These are phyloP conservation scores for Phytophthora palmivora DNA, from an alignment of 352 stramenopile genomes.

Conservation along the genomic window DNA sequence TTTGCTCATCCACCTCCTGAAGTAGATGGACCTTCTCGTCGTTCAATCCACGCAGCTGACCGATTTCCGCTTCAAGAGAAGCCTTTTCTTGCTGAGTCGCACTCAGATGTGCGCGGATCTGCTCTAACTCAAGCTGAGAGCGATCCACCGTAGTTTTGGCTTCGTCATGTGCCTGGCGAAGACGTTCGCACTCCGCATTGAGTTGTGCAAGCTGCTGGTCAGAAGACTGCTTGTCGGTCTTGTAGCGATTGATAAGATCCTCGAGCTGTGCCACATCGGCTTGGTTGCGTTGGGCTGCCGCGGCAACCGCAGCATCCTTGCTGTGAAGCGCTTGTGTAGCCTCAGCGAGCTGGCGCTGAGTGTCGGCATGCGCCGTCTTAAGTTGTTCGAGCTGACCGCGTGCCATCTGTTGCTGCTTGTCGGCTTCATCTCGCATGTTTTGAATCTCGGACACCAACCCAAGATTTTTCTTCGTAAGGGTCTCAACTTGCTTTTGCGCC, in stretches of 20 bases:
- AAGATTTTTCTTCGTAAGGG: conserved; percentile 72
- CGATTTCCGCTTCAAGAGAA: conserved; percentile 42
- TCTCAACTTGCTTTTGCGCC: conserved; percentile 58
- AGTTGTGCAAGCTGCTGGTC: conserved; percentile 36
- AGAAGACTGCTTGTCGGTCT: conserved; percentile 29
- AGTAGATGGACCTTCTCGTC: conserved; percentile 54
- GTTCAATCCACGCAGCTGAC: conserved; percentile 45
- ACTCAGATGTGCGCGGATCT: conserved; percentile 44
- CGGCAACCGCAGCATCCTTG: conserved; percentile 50
- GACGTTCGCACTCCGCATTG: conserved; percentile 36
- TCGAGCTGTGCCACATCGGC: conserved; percentile 38
- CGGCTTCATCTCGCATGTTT: conserved; percentile 50
- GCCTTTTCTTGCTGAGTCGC: conserved; percentile 51
- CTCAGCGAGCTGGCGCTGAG: conserved; percentile 46
- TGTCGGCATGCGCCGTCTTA: conserved; percentile 36
- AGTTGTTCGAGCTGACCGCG: conserved; percentile 48
- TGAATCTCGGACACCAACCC: conserved; percentile 59
- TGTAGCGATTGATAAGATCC: conserved; percentile 35
- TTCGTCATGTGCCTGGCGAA: conserved; percentile 31
- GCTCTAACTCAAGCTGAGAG: conserved; percentile 37
- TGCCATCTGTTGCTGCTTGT: conserved; percentile 49
- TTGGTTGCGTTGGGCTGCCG: conserved; percentile 41
- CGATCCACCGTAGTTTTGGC: conserved; percentile 26
- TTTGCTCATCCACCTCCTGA: conserved; percentile 50
- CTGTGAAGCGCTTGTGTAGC: conserved; percentile 33